These are phyloP conservation scores for Akanthomyces dipterigenus DNA, from an alignment of 2,329 filamentous ascomycete genomes.

Conservation along the genomic window DNA sequence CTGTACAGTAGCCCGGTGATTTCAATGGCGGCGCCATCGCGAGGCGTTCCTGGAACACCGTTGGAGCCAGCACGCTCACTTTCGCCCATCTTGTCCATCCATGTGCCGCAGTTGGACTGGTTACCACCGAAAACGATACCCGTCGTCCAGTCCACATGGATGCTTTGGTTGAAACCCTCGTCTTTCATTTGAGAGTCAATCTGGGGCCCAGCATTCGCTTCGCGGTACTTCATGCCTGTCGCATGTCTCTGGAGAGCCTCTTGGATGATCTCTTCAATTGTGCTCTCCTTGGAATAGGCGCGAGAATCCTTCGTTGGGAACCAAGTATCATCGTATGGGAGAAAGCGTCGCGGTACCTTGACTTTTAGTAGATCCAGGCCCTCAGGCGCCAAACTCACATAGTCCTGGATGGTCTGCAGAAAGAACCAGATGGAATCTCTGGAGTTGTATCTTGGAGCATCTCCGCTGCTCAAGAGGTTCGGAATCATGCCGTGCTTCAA, in stretches of 20 bases:
- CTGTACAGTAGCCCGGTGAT: slow-evolving; percentile 94
- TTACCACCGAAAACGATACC: slow-evolving; percentile 93
- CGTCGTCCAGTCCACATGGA: slow-evolving; percentile 82
- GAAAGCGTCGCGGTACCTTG: slow-evolving; percentile 74
- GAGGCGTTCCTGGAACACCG: slow-evolving; percentile 89
- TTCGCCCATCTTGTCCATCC: slow-evolving; percentile 99
- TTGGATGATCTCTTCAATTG: slow-evolving; percentile 83
- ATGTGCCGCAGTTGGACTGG: slow-evolving; percentile 92
- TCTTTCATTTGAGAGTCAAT: slow-evolving; percentile 91
- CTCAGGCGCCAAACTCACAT: slow-evolving; percentile 71
- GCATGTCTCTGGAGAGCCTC: slow-evolving; percentile 92
- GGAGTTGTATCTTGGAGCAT: slow-evolving; percentile 86
- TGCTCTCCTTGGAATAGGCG: slow-evolving; percentile 79
- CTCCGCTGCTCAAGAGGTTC: slow-evolving; percentile 82
- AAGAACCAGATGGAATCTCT: slow-evolving; percentile 98
- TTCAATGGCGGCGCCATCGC: slow-evolving; percentile 90
- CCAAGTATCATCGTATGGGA: slow-evolving; percentile 95
- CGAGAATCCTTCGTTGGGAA: slow-evolving; percentile 74
- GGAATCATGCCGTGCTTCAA: slow-evolving; percentile 98
- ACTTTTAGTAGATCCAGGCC: slow-evolving; percentile 68
- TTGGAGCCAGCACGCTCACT: slow-evolving; percentile 85
- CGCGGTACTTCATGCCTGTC: slow-evolving; percentile 80
- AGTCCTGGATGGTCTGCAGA: slow-evolving; percentile 92
- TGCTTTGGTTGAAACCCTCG: slow-evolving; percentile 85
- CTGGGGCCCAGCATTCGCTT: slow-evolving; percentile 83